Percentiles rank a stretch among this genome's conserved stretches.
Evolutionary conservation across 2,329 filamentous ascomycete genomes (phyloP).

Genomic region (Neobulgaria alba): DNA sequence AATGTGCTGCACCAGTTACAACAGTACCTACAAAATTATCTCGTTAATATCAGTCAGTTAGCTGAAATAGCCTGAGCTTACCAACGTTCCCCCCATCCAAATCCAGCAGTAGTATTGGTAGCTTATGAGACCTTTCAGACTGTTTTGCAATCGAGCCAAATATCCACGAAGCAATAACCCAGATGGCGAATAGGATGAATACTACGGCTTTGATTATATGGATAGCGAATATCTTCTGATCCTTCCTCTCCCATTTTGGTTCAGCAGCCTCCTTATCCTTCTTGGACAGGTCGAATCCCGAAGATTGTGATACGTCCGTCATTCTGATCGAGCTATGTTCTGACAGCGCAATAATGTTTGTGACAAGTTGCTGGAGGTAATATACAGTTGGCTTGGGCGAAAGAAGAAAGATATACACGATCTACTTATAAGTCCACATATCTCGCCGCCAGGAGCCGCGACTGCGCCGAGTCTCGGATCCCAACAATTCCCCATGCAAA

Average conservation of each 20-base stretch:
- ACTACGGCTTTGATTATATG: background rate
- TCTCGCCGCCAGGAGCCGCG: background rate
- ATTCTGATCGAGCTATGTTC: background rate
- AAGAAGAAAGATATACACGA: background rate
- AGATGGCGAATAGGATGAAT: background rate
- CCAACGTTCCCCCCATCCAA: background rate
- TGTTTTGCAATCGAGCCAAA: background rate
- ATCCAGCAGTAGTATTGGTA: background rate
- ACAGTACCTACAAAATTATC: background rate
- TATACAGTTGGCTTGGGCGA: background rate
- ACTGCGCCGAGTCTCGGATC: background rate
- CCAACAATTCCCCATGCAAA: background rate
- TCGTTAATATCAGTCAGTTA: background rate
- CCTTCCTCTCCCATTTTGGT: background rate
- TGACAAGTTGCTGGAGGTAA: background rate
- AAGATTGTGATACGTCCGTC: background rate
- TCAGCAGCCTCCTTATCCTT: background rate
- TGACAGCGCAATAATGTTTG: background rate
- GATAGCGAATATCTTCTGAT: background rate
- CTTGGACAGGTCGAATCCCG: background rate
- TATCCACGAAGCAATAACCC: background rate
- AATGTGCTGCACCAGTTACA: background rate
- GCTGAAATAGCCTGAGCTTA: background rate
- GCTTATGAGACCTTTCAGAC: background rate
- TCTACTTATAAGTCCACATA: background rate